A percentile compares a stretch with the other conserved stretches of the same genome.
Conservation (phyloP, 441 rosid species). For the Biscutella laevigata region DNA sequence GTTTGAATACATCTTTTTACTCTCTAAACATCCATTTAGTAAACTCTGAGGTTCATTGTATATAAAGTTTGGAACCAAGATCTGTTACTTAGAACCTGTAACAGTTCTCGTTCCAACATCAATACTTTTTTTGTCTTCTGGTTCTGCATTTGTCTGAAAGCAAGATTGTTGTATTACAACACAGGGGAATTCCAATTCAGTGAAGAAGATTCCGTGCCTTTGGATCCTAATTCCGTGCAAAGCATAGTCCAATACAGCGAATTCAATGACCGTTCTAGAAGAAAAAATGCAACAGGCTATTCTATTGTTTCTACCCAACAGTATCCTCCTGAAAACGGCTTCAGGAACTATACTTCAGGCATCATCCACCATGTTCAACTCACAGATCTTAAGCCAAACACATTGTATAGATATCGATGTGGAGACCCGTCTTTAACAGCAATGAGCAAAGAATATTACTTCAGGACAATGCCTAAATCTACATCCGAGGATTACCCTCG, state of each 20-base stretch:
- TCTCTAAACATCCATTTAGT: background rate
- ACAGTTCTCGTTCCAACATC: background rate
- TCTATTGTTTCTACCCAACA: conserved; percentile 36
- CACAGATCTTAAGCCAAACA: conserved; percentile 44
- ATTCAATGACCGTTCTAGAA: background rate
- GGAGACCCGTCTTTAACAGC: conserved; percentile 62
- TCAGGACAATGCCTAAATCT: conserved; percentile 68
- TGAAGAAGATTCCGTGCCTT: conserved; percentile 26
- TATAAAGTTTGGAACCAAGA: background rate
- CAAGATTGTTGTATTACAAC: background rate
- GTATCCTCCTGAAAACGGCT: conserved; percentile 29
- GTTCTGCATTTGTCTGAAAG: background rate
- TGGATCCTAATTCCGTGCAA: conserved; percentile 32
- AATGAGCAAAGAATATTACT: conserved; percentile 48
- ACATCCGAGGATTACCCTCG: conserved; percentile 41
- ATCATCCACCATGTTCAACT: conserved; percentile 53
- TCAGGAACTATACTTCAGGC: conserved; percentile 43
- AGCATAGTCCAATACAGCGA: conserved; percentile 40
- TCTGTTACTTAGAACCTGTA: background rate
- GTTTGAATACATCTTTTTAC: background rate
- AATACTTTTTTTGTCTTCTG: background rate
- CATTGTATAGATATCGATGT: conserved; percentile 52
- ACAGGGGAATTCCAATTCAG: conserved; percentile 38
- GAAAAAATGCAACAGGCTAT: conserved; percentile 25
- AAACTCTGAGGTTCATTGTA: background rate